phyloP scores from a whole-genome alignment of 768 basidiomycete genomes.

The Leccinum truebloodii region DNA sequence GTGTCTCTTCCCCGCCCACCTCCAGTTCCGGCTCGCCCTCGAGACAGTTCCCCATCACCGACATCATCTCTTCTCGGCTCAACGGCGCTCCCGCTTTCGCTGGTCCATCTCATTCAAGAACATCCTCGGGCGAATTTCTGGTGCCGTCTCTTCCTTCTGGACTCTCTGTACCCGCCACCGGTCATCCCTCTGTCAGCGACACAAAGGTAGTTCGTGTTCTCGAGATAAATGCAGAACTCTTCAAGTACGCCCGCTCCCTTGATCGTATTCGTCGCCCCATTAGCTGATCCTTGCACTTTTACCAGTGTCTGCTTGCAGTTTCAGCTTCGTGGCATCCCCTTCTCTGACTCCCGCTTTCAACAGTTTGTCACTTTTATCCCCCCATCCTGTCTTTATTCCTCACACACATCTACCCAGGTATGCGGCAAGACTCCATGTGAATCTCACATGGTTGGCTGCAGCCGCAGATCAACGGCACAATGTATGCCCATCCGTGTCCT shows the following conservation, averaged over 20 bases:
- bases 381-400: constrained; percentile 10
- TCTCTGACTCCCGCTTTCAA: constrained; percentile 51
- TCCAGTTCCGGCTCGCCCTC: constrained; percentile 24
- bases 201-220: constrained; percentile 60
- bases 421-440: constrained; percentile 61
- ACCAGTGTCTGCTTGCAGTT: constrained; percentile 62
- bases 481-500: constrained; percentile 37
- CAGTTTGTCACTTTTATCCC: constrained; percentile 46
- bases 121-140: constrained; percentile 30
- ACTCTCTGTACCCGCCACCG: constrained; percentile 9
- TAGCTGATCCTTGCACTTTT: constrained; percentile 6
- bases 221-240: constrained; percentile 67
- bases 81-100: constrained; percentile 21
- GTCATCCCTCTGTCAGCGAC: constrained; percentile 11
- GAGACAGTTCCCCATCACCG: constrained; percentile 22
- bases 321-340: constrained; percentile 50
- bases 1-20: constrained; percentile 20
- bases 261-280: constrained; percentile 1
- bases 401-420: constrained; percentile 44
- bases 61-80: constrained; percentile 23
- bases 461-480: constrained; percentile 60
- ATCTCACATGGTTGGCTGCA: constrained; percentile 69
- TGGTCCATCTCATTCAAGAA: constrained; percentile 30
- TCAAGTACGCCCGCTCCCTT: constrained; percentile 50
- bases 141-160: constrained; percentile 33